Percentiles rank a stretch among this genome's conserved stretches.
Conservation (phyloP, 2,329 filamentous ascomycete genomes). For the Tolypocladium sp. region DNA sequence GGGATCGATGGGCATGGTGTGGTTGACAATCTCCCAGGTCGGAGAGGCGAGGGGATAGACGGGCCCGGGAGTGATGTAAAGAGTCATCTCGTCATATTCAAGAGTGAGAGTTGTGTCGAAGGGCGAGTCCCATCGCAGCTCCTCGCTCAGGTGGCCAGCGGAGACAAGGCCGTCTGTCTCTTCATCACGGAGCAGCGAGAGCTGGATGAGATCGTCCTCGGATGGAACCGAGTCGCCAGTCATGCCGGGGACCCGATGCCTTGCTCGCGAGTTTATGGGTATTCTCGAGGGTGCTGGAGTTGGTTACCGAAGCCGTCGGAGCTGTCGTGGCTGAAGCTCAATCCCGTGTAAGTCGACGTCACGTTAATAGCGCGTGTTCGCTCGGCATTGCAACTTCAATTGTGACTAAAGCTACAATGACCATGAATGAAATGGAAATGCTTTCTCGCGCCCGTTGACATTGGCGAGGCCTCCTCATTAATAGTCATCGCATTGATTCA, state of each 20-base stretch:
- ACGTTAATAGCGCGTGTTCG: not conserved
- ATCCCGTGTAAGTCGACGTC: not conserved
- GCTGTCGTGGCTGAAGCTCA: not conserved
- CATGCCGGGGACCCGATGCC: not conserved
- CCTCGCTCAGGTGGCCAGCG: slow-evolving; percentile 10
- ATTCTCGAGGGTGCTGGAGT: not conserved
- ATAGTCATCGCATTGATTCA: not conserved
- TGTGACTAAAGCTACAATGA: not conserved
- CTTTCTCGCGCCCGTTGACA: not conserved
- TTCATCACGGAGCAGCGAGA: slow-evolving; percentile 16
- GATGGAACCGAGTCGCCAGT: not conserved
- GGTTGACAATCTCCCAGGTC: slow-evolving; percentile 8
- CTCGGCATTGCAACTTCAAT: too few species aligned
- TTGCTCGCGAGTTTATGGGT: not conserved
- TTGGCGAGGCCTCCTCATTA: not conserved
- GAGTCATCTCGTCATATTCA: slow-evolving; percentile 11
- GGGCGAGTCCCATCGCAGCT: slow-evolving; percentile 9
- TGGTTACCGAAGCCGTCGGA: not conserved
- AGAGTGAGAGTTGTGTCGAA: slow-evolving; percentile 11
- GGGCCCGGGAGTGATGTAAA: slow-evolving; percentile 12
- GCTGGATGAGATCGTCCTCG: slow-evolving; percentile 16
- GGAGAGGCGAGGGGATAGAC: slow-evolving; percentile 13
- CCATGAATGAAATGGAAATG: too few species aligned
- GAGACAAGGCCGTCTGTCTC: slow-evolving; percentile 16
- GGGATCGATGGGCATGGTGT: slow-evolving; percentile 8